phyloP scores from a whole-genome alignment of 2,329 filamentous ascomycete species.

The Drechslerella stenobrocha region DNA sequence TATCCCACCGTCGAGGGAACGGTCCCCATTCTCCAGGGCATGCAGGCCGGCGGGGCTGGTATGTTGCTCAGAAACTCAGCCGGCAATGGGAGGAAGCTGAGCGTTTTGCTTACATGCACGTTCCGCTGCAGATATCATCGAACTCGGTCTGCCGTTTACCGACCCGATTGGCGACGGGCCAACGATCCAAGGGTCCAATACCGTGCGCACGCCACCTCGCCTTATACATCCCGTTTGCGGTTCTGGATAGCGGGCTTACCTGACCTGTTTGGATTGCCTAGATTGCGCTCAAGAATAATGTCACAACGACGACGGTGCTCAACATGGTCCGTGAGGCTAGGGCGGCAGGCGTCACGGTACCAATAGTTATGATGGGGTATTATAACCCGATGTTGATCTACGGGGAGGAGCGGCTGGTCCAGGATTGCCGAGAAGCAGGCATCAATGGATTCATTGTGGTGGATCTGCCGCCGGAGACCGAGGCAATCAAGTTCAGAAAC shows the following conservation, averaged over 20 bases:
- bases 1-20: slow-evolving; percentile 83
- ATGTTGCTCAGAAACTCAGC: slow-evolving; percentile 52
- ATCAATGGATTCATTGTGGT: slow-evolving; percentile 97
- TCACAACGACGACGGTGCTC: slow-evolving; percentile 77
- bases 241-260: no score
- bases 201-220: slow-evolving; percentile 59
- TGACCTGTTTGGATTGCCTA: no score
- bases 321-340: slow-evolving; percentile 82
- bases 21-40: slow-evolving; percentile 77
- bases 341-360: slow-evolving; percentile 73
- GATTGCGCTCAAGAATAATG: slow-evolving; percentile 81
- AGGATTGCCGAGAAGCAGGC: slow-evolving; percentile 79
- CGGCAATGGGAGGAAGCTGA: background rate
- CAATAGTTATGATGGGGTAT: slow-evolving; percentile 96
- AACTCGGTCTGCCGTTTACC: slow-evolving; percentile 94
- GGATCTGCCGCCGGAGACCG: slow-evolving; percentile 83
- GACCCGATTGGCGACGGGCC: slow-evolving; percentile 98
- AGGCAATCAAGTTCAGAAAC: slow-evolving; percentile 87
- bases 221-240: slow-evolving; percentile 31
- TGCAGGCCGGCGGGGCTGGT: slow-evolving; percentile 93
- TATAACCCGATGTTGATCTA: slow-evolving; percentile 96
- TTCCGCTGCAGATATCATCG: slow-evolving; percentile 74
- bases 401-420: slow-evolving; percentile 84
- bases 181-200: slow-evolving; percentile 95
- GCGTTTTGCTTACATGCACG: slow-evolving; percentile 8